Evolutionary conservation across 495 filamentous ascomycete genomes (phyloP).

Genomic region (Margaritispora aquatica): DNA sequence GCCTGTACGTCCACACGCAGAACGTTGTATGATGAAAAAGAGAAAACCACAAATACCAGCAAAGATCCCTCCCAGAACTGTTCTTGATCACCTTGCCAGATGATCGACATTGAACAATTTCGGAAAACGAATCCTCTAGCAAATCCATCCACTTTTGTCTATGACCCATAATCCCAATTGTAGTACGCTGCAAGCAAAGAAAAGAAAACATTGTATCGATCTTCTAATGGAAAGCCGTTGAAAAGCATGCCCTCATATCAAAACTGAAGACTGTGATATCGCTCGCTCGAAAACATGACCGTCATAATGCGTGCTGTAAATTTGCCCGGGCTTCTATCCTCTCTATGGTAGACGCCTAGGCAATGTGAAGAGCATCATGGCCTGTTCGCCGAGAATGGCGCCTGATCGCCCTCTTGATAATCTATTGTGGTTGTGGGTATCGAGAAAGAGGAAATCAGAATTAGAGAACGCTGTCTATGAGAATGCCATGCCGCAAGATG

Average conservation of each 20-base stretch:
- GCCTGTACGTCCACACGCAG: constrained; percentile 15
- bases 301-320: constrained; percentile 35
- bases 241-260: constrained; percentile 21
- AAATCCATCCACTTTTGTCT: constrained; percentile 51
- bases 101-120: neutral
- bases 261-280: constrained; percentile 21
- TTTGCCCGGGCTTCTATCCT: constrained; percentile 15
- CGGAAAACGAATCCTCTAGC: constrained; percentile 1
- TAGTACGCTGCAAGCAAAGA: constrained; percentile 22
- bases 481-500: constrained; percentile 55
- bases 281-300: constrained; percentile 30
- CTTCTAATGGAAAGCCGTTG: constrained; percentile 20
- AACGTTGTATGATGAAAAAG: constrained; percentile 14
- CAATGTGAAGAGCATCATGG: constrained; percentile 24
- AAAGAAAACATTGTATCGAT: constrained; percentile 28
- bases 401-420: constrained; percentile 31
- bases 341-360: constrained; percentile 15
- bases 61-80: constrained; percentile 13
- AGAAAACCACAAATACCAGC: constrained; percentile 9
- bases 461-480: constrained; percentile 73
- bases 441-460: constrained; percentile 38
- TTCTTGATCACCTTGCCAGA: constrained; percentile 6
- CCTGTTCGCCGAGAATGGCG: constrained; percentile 24
- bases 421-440: constrained; percentile 57
- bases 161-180: constrained; percentile 27